Evolutionary conservation across 148 eudicot genomes (phyloP).

Genomic region (Silene latifolia): DNA sequence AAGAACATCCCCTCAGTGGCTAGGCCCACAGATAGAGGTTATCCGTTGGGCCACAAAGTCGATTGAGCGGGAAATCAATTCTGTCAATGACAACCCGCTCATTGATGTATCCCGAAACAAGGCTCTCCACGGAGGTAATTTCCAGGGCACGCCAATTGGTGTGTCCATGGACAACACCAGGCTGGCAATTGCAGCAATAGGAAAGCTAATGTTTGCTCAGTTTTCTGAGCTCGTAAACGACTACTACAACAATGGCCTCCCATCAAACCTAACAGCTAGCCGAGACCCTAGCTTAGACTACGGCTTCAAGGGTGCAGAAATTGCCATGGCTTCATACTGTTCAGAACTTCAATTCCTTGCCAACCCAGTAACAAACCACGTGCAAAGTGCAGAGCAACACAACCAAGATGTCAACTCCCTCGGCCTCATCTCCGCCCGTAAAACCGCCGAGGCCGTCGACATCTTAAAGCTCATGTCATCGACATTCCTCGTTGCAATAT

Average conservation of each 20-base stretch:
- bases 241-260: constrained; percentile 79
- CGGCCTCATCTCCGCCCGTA: constrained; percentile 72
- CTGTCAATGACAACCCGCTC: constrained; percentile 82
- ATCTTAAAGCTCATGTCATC: constrained; percentile 77
- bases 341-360: constrained; percentile 75
- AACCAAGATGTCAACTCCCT: constrained; percentile 90
- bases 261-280: constrained; percentile 79
- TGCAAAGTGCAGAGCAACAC: constrained; percentile 88
- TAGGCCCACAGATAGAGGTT: constrained; percentile 84
- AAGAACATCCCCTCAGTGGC: constrained; percentile 86
- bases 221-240: constrained; percentile 80
- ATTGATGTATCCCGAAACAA: constrained; percentile 77
- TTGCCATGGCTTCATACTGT: constrained; percentile 90
- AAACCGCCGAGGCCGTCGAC: constrained; percentile 75
- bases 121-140: constrained; percentile 81
- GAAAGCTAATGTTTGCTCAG: constrained; percentile 79
- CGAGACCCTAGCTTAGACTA: constrained; percentile 83
- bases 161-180: constrained; percentile 84
- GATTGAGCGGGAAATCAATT: constrained; percentile 83
- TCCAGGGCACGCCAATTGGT: constrained; percentile 88
- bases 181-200: constrained; percentile 72
- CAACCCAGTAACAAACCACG: constrained; percentile 82
- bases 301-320: constrained; percentile 81
- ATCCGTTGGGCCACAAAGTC: constrained; percentile 70
- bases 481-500: constrained; percentile 57